These are phyloP conservation scores for Penicillium sp. DNA, from an alignment of 2,329 filamentous ascomycete species.

Conservation along the genomic window DNA sequence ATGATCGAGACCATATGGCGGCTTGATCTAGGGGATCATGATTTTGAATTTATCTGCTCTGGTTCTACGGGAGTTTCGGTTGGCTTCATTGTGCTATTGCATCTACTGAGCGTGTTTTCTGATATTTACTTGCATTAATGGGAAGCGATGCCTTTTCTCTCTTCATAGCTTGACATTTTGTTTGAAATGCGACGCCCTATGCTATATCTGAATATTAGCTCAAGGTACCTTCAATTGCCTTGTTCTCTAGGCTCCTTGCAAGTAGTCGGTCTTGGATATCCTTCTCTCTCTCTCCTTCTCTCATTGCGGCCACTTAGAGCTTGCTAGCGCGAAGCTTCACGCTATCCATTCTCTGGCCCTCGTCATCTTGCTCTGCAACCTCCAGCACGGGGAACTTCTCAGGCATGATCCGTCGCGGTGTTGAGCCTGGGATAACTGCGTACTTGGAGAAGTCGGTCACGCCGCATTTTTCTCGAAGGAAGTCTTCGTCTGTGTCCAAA, in stretches of 20 bases:
- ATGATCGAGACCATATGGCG: not conserved
- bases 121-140: constrained; percentile 7
- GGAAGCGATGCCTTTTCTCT: not conserved
- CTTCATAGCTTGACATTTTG: too few species aligned
- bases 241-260: not conserved
- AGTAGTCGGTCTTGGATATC: constrained; percentile 10
- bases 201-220: not conserved
- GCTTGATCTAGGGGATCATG: not conserved
- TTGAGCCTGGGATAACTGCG: constrained; percentile 61
- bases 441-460: constrained; percentile 73
- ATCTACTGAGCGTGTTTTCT: constrained; percentile 17
- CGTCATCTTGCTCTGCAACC: constrained; percentile 76
- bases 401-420: constrained; percentile 77
- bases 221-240: too few species aligned
- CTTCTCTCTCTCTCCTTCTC: too few species aligned
- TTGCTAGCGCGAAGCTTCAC: constrained; percentile 34
- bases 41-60: not conserved
- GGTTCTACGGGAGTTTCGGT: constrained; percentile 1
- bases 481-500: constrained; percentile 77
- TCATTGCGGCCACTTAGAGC: not conserved
- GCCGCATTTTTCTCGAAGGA: constrained; percentile 62
- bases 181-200: not conserved
- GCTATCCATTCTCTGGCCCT: constrained; percentile 71
- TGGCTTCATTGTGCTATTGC: constrained; percentile 7
- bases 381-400: constrained; percentile 63